Evolutionary conservation across 192 early-diverging fungal genomes (phyloP), one percentile per base, ranked within the genome.

Genomic region (Ambispora gerdemannii): DNA sequence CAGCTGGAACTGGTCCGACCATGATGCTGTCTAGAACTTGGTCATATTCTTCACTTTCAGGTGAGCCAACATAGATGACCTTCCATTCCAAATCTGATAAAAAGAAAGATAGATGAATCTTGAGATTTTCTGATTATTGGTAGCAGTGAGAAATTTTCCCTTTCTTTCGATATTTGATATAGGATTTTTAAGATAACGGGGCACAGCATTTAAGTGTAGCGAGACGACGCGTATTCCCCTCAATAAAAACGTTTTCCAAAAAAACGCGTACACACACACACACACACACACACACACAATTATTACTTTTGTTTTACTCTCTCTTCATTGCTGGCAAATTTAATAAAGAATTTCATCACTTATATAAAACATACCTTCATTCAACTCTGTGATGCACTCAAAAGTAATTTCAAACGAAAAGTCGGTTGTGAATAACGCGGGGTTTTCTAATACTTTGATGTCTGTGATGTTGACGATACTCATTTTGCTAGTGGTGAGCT

Each of bases 321-420:
- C 22, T 30, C 38, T 15, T 43, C 38, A 6, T 15, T 43, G 7
- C 15, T 43, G 38, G 38, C 6, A 15, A 43, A 43, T 43, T 43
- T 43, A 15, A 43, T 43, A 43, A 43, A 43, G 15, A 13, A 52
- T 49, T 20, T 47, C 33, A n/a, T 67, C 4, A 62, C 28, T 66
- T 38, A 33, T 15, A 63, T 34, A 36, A 36, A n/a, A 15, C 60
- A 70, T 77, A 95, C 94, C 95, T 75, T 95, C 91, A 68, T 90
- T 73, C 3, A 99, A 83, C 64, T 86, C 85, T 13, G 90, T 83
- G 50, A 94, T 86, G 78, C 95, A 95, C 75, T 99, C 97, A 77
- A 99, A 97, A 7, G 95, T 99, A 52, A 99, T 96, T 79, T 97
- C 95, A 73, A 99, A 92, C 72, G 89, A 81, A 78, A 95, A 97